phyloP scores from a whole-genome alignment of 2,329 filamentous ascomycete species.

The Mycosphaerella arachidis region DNA sequence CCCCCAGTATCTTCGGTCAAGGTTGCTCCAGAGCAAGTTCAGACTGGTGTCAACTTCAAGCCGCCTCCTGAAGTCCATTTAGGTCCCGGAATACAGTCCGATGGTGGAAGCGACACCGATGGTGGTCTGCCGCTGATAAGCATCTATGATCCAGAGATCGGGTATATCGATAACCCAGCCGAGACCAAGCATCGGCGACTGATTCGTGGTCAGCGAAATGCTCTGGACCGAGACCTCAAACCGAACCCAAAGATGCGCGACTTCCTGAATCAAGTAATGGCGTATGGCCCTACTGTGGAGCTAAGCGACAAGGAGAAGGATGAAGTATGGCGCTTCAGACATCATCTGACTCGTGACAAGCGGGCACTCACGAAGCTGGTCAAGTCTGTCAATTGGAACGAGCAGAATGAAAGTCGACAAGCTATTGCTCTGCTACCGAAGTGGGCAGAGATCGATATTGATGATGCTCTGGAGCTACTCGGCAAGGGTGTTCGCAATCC shows the following conservation, averaged over 20 bases:
- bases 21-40: constrained; percentile 48
- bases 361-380: constrained; percentile 86
- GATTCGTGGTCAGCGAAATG: constrained; percentile 86
- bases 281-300: constrained; percentile 85
- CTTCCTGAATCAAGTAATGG: constrained; percentile 83
- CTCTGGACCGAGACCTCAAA: constrained; percentile 89
- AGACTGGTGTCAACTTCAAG: constrained; percentile 67
- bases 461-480: constrained; percentile 89
- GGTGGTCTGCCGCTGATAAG: constrained; percentile 65
- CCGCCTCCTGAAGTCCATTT: constrained; percentile 83
- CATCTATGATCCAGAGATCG: constrained; percentile 91
- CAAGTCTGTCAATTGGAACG: constrained; percentile 94
- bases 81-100: constrained; percentile 79
- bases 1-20: constrained; percentile 71
- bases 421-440: constrained; percentile 84
- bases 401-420: constrained; percentile 77
- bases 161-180: constrained; percentile 83
- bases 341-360: constrained; percentile 90
- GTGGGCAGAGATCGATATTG: constrained; percentile 96
- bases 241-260: constrained; percentile 94
- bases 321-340: constrained; percentile 93
- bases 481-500: constrained; percentile 88
- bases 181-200: constrained; percentile 91
- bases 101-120: constrained; percentile 49
- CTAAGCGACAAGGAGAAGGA: constrained; percentile 90